Percentiles rank a stretch among this genome's conserved stretches.
phyloP scores from a whole-genome alignment of 192 early-diverging fungal genomes.

The Oehlia diaphana region DNA sequence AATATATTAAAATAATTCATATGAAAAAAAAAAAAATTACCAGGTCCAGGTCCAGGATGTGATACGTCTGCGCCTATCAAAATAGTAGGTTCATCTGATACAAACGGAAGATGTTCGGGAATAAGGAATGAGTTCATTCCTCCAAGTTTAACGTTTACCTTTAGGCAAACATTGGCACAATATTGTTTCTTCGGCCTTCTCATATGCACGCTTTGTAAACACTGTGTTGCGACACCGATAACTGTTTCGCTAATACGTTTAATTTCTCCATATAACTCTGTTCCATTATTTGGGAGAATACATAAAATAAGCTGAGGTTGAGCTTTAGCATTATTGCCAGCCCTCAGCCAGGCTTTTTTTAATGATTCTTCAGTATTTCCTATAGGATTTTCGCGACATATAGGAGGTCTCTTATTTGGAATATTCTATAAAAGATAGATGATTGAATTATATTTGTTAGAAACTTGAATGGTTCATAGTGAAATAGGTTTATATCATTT shows the following conservation, averaged over 20 bases:
- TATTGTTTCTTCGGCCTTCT: constrained; percentile 78
- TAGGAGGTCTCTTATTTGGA: no score
- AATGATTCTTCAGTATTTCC: no score
- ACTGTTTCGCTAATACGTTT: constrained; percentile 87
- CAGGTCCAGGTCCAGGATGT: constrained; percentile 81
- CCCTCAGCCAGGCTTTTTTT: no score
- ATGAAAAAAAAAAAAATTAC: constrained; percentile 27
- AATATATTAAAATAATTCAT: constrained; percentile 1
- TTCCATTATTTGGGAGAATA: constrained; percentile 73
- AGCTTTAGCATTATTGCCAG: constrained; percentile 46
- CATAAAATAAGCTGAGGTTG: constrained; percentile 80
- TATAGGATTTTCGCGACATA: no score
- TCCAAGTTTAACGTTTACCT: constrained; percentile 43
- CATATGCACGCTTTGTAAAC: constrained; percentile 80
- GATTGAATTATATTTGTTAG: no score
- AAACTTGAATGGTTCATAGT: no score
- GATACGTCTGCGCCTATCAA: constrained; percentile 90
- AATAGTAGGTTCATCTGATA: constrained; percentile 69
- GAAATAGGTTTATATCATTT: no score
- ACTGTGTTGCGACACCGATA: constrained; percentile 87
- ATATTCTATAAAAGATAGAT: no score
- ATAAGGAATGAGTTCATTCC: constrained; percentile 76
- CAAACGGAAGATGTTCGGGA: constrained; percentile 61
- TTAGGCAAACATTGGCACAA: constrained; percentile 90
- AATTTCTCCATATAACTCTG: constrained; percentile 64